Base-by-base conservation (phyloP, 768 basidiomycete species). In the Lenzites betulinus region DNA sequence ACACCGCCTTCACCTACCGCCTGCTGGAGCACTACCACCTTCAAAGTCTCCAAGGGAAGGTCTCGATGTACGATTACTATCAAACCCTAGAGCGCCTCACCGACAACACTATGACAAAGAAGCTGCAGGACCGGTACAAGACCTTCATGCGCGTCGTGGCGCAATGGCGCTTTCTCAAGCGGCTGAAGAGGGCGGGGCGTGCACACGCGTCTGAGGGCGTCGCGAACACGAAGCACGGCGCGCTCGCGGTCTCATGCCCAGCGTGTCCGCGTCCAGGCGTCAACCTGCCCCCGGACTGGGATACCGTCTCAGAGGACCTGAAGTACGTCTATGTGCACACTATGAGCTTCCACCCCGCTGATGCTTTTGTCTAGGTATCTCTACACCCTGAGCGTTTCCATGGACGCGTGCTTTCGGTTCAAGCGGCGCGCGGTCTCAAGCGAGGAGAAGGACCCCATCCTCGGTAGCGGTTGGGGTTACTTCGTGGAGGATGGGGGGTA, bases 21-120 rank as follows among this genome's bases (percentile, higher is more conserved):
- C 39, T 54, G 7, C 41, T 54, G 8, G 52, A 54, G n/a, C 52
- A 54, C 41, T 54, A 54, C 49, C 77, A 79, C 18, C n/a, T 72
- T 2, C 58, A 75, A 1, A 68, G 68, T 0, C 70, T 77, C n/a
- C 66, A 73, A 47, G 72, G 71, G 0, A 78, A 78, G 55, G 35
- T 69, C 2, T 75, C 70, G 0, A 65, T 57, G 1, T 76, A 63
- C 39, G 72, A 76, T 41, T 77, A 71, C 59, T 77, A 75, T 50
- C 59, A 62, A 1, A 43, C 67, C 0, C 52, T 78, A 2, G 60
- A 42, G 1, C 62, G 67, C 12, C 35, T 60, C 25, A 73, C 72
- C 0, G 70, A 77, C 46, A 78, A 76, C 52, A 71, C 67, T 28
- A 30, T 2, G 70, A 71, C 0, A 56, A 63, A 0, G 39, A 15